Evolutionary conservation across 306 rosid species (phyloP).

Genomic region (Glycine latifolia): DNA sequence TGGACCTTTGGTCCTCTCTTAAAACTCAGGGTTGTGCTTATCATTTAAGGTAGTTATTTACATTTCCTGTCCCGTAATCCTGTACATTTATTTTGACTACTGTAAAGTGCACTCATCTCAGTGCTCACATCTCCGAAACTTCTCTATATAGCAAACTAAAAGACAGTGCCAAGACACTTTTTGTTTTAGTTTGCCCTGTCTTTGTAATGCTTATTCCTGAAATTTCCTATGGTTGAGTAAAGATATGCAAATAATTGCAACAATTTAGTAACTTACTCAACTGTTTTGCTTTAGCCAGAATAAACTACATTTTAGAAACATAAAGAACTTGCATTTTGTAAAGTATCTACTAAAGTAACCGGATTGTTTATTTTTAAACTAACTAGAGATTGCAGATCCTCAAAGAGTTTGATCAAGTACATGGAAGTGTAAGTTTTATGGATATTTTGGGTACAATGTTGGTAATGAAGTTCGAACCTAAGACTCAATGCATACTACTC

Average conservation of each 20-base stretch:
- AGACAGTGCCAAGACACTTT: not conserved
- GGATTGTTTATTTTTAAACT: constrained; percentile 11
- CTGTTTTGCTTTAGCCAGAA: not conserved
- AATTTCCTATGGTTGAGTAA: not conserved
- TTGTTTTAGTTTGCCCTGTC: not conserved
- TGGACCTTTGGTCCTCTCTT: constrained; percentile 53
- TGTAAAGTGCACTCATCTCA: constrained; percentile 22
- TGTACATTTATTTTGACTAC: constrained; percentile 18
- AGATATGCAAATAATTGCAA: not conserved
- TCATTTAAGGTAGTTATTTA: constrained; percentile 44
- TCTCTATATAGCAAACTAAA: constrained; percentile 9
- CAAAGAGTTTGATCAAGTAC: constrained; percentile 21
- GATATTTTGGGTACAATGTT: not conserved
- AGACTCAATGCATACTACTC: too few species aligned
- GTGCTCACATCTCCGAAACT: constrained; percentile 16
- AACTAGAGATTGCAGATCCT: not conserved
- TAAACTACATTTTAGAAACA: not conserved
- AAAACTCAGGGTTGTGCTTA: constrained; percentile 57
- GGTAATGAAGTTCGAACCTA: too few species aligned
- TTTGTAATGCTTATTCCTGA: not conserved
- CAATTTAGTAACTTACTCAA: not conserved
- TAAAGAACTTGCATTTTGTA: not conserved
- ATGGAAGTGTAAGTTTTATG: constrained; percentile 13
- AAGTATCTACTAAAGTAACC: not conserved
- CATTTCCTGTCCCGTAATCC: constrained; percentile 4